Percentiles rank a stretch among this genome's conserved stretches.
Evolutionary conservation across 2,329 filamentous ascomycete genomes (phyloP).

Genomic region (Coniella vitis): DNA sequence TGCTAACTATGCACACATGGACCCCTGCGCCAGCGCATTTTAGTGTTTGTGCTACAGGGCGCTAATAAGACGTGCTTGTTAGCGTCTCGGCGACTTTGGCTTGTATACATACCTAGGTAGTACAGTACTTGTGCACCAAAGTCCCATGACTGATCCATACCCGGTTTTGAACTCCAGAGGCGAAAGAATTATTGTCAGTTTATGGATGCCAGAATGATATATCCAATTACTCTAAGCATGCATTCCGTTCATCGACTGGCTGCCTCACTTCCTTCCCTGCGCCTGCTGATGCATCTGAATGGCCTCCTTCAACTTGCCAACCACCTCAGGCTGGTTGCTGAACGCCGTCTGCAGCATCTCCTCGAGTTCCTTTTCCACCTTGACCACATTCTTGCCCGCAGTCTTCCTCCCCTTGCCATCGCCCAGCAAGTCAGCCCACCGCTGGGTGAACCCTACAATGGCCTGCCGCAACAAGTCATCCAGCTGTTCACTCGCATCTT

Average conservation of each 20-base stretch:
- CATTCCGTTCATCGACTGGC: too few relatives aligned
- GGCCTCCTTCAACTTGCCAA: conserved; percentile 54
- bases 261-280: conserved; percentile 34
- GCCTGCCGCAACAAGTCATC: conserved; percentile 56
- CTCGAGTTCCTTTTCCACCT: conserved; percentile 51
- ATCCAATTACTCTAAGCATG: too few relatives aligned
- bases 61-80: too few relatives aligned
- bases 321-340: conserved; percentile 51
- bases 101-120: too few relatives aligned
- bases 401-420: conserved; percentile 41
- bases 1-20: not conserved
- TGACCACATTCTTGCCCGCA: conserved; percentile 42
- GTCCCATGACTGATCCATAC: too few relatives aligned
- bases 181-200: too few relatives aligned
- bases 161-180: too few relatives aligned
- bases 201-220: too few relatives aligned
- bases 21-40: conserved; percentile 1
- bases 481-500: conserved; percentile 59
- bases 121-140: too few relatives aligned
- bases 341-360: conserved; percentile 51
- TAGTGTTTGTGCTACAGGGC: too few relatives aligned
- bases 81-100: not conserved
- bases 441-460: conserved; percentile 56
- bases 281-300: conserved; percentile 50
- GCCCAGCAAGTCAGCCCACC: conserved; percentile 47